These are phyloP conservation scores for Epichloe scottii DNA, from an alignment of 2,329 filamentous ascomycete genomes.

Conservation along the genomic window DNA sequence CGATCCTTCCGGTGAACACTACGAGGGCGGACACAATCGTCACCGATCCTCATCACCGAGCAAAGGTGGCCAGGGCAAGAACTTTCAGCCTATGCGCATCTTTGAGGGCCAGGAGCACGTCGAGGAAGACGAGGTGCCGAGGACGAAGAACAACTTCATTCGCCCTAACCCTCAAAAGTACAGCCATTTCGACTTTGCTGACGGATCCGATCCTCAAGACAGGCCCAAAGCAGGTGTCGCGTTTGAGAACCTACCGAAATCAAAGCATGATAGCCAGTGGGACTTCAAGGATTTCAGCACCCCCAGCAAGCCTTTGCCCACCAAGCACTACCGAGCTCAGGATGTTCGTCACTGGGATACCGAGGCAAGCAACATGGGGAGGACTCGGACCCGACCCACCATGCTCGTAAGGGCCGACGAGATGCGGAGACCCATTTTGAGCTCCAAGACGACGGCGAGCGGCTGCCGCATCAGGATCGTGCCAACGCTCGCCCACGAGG, in stretches of 20 bases:
- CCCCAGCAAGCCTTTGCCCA: slow-evolving; percentile 56
- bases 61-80: slow-evolving; percentile 44
- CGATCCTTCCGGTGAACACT: slow-evolving; percentile 26
- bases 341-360: slow-evolving; percentile 71
- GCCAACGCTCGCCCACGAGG: slow-evolving; percentile 35
- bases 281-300: slow-evolving; percentile 80
- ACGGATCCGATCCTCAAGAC: slow-evolving; percentile 44
- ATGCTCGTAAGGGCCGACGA: slow-evolving; percentile 56
- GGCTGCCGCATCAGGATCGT: slow-evolving; percentile 35
- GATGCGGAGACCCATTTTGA: slow-evolving; percentile 78
- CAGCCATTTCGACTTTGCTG: slow-evolving; percentile 72
- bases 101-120: slow-evolving; percentile 42
- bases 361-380: slow-evolving; percentile 35
- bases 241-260: slow-evolving; percentile 32
- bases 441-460: slow-evolving; percentile 61
- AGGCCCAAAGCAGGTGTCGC: slow-evolving; percentile 28
- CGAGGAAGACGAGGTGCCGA: slow-evolving; percentile 28
- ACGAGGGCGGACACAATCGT: slow-evolving; percentile 31
- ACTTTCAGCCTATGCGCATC: slow-evolving; percentile 49
- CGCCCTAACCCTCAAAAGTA: slow-evolving; percentile 68
- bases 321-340: slow-evolving; percentile 48
- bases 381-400: slow-evolving; percentile 41
- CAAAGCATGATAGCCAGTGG: slow-evolving; percentile 67
- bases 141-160: slow-evolving; percentile 32
- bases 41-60: slow-evolving; percentile 40